Evolutionary conservation across 1,139 yeast species (phyloP).

Genomic region (Pichia sp.): DNA sequence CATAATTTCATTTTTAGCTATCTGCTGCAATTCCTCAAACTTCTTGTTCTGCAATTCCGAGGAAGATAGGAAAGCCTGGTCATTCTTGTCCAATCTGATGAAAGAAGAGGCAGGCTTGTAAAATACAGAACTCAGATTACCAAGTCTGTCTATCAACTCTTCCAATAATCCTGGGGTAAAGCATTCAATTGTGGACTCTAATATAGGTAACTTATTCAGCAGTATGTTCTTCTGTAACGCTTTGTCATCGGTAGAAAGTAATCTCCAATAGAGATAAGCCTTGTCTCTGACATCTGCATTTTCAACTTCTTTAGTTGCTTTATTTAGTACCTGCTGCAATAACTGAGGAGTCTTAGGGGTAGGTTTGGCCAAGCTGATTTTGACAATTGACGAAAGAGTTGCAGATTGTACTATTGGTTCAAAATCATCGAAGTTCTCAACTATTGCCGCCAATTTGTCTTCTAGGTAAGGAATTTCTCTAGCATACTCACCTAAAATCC

Average conservation of each 20-base stretch:
- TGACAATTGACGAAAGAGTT: slow-evolving; percentile 74
- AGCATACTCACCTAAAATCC: slow-evolving; percentile 89
- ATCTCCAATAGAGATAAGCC: slow-evolving; percentile 92
- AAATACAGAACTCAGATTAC: slow-evolving; percentile 85
- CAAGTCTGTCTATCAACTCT: slow-evolving; percentile 67
- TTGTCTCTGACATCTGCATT: slow-evolving; percentile 93
- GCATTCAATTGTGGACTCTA: slow-evolving; percentile 65
- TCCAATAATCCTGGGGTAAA: slow-evolving; percentile 68
- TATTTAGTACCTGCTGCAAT: slow-evolving; percentile 68
- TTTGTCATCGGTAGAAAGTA: slow-evolving; percentile 51
- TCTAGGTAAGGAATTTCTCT: slow-evolving; percentile 57
- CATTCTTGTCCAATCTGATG: slow-evolving; percentile 42
- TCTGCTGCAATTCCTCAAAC: slow-evolving; percentile 70
- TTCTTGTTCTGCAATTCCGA: slow-evolving; percentile 33
- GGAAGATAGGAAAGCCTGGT: slow-evolving; percentile 21
- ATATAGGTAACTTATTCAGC: slow-evolving; percentile 62
- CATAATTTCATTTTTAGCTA: slow-evolving; percentile 76
- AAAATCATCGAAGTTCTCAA: slow-evolving; percentile 65
- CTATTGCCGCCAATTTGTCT: slow-evolving; percentile 45
- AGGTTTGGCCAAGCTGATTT: slow-evolving; percentile 53
- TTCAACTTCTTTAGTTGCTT: slow-evolving; percentile 76
- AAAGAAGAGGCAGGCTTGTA: slow-evolving; percentile 78
- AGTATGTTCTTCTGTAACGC: slow-evolving; percentile 48
- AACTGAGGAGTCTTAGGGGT: slow-evolving; percentile 44
- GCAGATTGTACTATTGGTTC: slow-evolving; percentile 74